These are phyloP conservation scores for Funneliformis mosseae DNA, from an alignment of 192 early-diverging fungal genomes.

Conservation along the genomic window DNA sequence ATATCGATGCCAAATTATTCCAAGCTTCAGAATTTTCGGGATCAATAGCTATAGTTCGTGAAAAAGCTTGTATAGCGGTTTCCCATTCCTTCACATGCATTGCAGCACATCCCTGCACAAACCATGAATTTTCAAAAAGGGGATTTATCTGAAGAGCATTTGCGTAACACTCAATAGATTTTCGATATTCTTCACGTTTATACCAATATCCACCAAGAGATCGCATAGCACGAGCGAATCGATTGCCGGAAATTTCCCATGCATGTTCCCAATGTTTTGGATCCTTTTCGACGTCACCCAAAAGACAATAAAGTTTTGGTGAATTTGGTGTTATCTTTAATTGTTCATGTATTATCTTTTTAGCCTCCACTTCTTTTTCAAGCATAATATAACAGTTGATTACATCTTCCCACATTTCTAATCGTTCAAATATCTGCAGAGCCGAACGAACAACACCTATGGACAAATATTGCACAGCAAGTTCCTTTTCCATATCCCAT, in stretches of 20 bases:
- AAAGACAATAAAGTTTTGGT: slow-evolving; percentile 85
- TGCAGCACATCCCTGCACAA: slow-evolving; percentile 91
- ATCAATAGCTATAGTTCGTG: slow-evolving; percentile 71
- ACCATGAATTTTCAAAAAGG: slow-evolving; percentile 96
- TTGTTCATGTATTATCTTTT: slow-evolving; percentile 69
- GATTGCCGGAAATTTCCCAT: slow-evolving; percentile 82
- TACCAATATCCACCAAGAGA: slow-evolving; percentile 85
- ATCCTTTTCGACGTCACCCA: slow-evolving; percentile 85
- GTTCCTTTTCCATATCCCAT: slow-evolving; percentile 95
- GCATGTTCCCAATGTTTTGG: slow-evolving; percentile 81
- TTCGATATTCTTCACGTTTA: slow-evolving; percentile 61
- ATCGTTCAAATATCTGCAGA: slow-evolving; percentile 90
- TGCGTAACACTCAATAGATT: slow-evolving; percentile 74
- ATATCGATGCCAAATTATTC: slow-evolving; percentile 92
- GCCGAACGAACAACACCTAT: slow-evolving; percentile 90
- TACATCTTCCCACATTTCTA: slow-evolving; percentile 96
- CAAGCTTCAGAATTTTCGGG: slow-evolving; percentile 90
- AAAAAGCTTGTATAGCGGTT: slow-evolving; percentile 73
- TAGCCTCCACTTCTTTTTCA: slow-evolving; percentile 86
- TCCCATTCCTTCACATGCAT: slow-evolving; percentile 81
- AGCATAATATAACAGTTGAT: slow-evolving; percentile 86
- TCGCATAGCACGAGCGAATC: slow-evolving; percentile 94
- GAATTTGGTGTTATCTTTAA: slow-evolving; percentile 65
- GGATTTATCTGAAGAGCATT: slow-evolving; percentile 90
- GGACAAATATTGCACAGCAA: slow-evolving; percentile 80